Conservation (phyloP, 805 yeast species). For the Cyberlindnera saturnus region DNA sequence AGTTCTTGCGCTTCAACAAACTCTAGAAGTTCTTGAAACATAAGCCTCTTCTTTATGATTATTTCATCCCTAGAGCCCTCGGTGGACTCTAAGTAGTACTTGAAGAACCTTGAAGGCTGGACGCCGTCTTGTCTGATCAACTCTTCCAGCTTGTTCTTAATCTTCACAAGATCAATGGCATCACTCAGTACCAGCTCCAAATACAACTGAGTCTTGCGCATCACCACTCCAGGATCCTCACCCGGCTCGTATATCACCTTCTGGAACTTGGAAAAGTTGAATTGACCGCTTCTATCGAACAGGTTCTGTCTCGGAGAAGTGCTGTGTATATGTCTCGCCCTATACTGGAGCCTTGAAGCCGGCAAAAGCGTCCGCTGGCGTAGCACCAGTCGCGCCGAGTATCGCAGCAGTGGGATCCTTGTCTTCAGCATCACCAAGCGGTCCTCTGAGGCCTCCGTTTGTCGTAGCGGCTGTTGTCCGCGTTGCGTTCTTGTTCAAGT, state of each 20-base stretch:
- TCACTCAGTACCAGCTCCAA: conserved; percentile 13
- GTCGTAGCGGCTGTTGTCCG: too few species aligned
- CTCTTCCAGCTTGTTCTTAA: conserved; percentile 8
- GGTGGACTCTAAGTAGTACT: conserved; percentile 9
- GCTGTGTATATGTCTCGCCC: conserved; percentile 1
- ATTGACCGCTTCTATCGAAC: conserved; percentile 16
- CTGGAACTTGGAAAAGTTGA: conserved; percentile 14
- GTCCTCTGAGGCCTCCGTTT: too few species aligned
- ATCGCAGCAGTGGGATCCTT: too few species aligned
- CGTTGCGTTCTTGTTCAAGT: too few species aligned
- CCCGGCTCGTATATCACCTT: conserved; percentile 12
- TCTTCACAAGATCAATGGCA: conserved; percentile 4
- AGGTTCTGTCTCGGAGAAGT: conserved; percentile 3
- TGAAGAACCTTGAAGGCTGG: conserved; percentile 14
- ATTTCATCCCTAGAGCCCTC: conserved; percentile 3
- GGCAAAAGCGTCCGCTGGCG: too few species aligned
- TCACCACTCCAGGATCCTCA: conserved; percentile 7
- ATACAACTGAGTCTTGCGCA: conserved; percentile 9
- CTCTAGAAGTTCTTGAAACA: conserved; percentile 10
- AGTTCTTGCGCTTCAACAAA: conserved; percentile 8
- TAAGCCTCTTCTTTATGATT: conserved; percentile 5
- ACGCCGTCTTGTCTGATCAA: conserved; percentile 11
- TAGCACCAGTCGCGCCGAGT: too few species aligned
- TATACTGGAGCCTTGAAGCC: too few species aligned
- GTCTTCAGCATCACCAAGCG: too few species aligned